Conservation (phyloP, 768 basidiomycete genomes). For the Tricholoma sp. region DNA sequence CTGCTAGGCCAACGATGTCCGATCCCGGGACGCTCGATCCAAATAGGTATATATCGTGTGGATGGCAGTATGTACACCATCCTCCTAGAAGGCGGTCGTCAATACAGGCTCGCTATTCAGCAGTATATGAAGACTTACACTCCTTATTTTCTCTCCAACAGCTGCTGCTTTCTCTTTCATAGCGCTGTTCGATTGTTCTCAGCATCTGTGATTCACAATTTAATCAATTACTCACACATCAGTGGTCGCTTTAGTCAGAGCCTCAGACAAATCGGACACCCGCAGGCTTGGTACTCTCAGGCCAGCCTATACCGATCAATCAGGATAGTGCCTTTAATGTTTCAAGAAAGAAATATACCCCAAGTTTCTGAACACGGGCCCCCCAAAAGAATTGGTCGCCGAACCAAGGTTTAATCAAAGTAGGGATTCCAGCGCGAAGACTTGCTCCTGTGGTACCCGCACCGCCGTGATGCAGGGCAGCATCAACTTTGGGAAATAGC, state of each 20-base stretch:
- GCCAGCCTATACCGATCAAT: constrained; percentile 34
- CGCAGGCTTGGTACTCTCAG: constrained; percentile 43
- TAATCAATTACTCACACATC: constrained; percentile 33
- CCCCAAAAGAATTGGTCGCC: constrained; percentile 70
- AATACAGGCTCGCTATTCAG: not conserved
- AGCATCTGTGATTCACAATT: not conserved
- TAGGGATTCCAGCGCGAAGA: constrained; percentile 59
- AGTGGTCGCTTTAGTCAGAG: constrained; percentile 50
- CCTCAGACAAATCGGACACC: constrained; percentile 44
- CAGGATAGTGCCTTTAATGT: not conserved
- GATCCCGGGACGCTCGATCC: constrained; percentile 20
- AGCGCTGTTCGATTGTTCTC: constrained; percentile 21
- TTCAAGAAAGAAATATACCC: constrained; percentile 30
- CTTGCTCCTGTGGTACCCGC: constrained; percentile 70
- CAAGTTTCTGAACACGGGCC: constrained; percentile 55
- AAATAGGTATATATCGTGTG: constrained; percentile 52
- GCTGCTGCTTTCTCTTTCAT: constrained; percentile 60
- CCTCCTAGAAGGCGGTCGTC: constrained; percentile 35
- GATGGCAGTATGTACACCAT: constrained; percentile 56
- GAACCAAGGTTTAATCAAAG: constrained; percentile 68
- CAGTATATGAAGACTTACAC: constrained; percentile 17
- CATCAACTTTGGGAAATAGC: constrained; percentile 58
- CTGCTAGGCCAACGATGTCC: constrained; percentile 19
- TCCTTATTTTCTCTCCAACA: constrained; percentile 30
- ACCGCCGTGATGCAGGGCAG: constrained; percentile 63